Base-by-base conservation (phyloP, 345 rosid species). In the Dimocarpus longan region DNA sequence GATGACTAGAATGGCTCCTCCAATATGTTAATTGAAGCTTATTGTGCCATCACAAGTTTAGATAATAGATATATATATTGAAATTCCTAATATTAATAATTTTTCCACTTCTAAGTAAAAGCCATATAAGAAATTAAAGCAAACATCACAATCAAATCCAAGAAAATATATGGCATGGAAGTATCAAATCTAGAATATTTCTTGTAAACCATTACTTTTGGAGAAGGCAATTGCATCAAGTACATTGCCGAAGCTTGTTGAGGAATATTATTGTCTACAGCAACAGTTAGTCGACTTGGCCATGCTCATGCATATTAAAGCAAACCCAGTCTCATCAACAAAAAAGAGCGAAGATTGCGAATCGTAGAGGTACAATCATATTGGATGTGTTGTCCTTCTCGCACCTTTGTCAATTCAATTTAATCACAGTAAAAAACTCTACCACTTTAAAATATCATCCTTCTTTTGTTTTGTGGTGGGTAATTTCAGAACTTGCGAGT, bases 401-500 rank as follows among this genome's bases (percentile, higher is more conserved):
- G n/a, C 59, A 28, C 60, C 42, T 32, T 32, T 32, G 3, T 32
- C 37, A 32, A 2, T 32, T 32, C 3, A 32, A 32, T 32, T 32
- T 15, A n/a, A 22, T 18, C 26, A 48, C 54, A 43, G 76, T 48
- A 68, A 81, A 76, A 74, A 63, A 63, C 13, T 26, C 10, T 16
- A 21, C 22, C 7, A 4, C 62, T 70, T 50, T 13, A 13, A 6
- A 59, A 9, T 21, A 10, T 0, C 24, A 22, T 24, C 40, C 46
- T 7, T 70, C n/a, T 52, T 73, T 66, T 10, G 6, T 22, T 24
- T 32, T 32, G 37, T 9, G 10, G 52, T 22, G 65, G 24, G 64
- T 57, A 10, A 26, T 43, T 74, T 59, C 50, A 63, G 76, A 80
- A 67, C 84, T 82, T 86, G 37, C 68, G 8, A n/a, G 32, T 48